phyloP scores from a whole-genome alignment of 23 red algal genomes.

The Gracilariopsis chorda region DNA sequence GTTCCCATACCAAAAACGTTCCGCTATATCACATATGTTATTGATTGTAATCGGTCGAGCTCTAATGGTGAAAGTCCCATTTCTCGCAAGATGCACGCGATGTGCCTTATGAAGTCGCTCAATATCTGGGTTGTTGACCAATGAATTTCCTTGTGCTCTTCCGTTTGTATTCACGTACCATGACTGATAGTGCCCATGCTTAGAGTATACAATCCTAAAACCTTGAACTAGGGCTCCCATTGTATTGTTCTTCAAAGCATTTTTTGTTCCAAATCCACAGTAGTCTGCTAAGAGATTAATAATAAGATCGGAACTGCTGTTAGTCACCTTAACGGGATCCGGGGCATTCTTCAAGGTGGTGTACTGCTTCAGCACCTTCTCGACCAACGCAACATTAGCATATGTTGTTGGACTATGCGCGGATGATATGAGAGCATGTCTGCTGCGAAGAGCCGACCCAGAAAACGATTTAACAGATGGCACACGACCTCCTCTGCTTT shows the following conservation, averaged over 20 bases:
- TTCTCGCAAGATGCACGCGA: neutral
- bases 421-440: neutral
- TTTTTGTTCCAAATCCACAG: conserved; percentile 2
- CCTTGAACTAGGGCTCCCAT: conserved; percentile 9
- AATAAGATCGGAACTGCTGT: neutral
- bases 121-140: conserved; percentile 26
- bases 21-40: conserved; percentile 6
- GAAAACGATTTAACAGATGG: neutral
- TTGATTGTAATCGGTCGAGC: neutral
- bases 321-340: neutral
- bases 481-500: neutral
- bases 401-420: neutral
- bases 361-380: neutral
- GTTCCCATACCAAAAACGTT: conserved; percentile 19
- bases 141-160: neutral
- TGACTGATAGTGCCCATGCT: neutral
- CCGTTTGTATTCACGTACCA: conserved; percentile 2
- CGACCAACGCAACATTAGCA: neutral
- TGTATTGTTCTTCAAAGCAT: conserved; percentile 8
- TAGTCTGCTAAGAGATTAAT: conserved; percentile 43
- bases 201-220: neutral
- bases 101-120: neutral
- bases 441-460: neutral
- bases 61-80: neutral
- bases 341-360: neutral